Base-by-base conservation (phyloP, 129 eudicot genomes). In the Centrapalus pauciflorus region DNA sequence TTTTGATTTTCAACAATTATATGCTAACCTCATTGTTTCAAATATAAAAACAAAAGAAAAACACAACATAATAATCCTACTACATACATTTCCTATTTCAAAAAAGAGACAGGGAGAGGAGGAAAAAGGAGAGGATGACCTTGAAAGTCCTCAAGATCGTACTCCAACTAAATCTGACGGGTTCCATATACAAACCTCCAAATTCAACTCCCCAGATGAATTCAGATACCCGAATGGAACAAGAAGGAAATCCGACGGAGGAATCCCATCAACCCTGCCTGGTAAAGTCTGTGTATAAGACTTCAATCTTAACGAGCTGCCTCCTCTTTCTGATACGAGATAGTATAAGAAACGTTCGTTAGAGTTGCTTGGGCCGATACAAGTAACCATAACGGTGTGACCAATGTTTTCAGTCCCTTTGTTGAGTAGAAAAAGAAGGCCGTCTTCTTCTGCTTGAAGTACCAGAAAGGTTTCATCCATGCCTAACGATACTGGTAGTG, bases 391-490 rank as follows among this genome's bases (percentile, higher is more conserved):
- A 32, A 88, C 59, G 0, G 89, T 82, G 33, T 82, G 86, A 0
- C 96, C 96, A 2, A 88, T 81, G 37, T 57, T 88, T 72, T 88
- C 92, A 0, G 85, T 88, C 63, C 89, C 89, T 75, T 82, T 88
- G 27, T 82, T 80, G 4, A 88, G 79, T 13, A 88, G 72, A 64
- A 88, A 85, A 35, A 88, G 83, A 41, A 69, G 49, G 1, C 96
- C 96, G 27, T 88, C 92, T 60, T 85, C 89, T 62, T 85, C 92
- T 17, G 96, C 89, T 78, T 88, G 96, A 13, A 88, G 81, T 58
- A 84, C 85, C 43, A 88, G 84, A 67, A 75, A 80, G 2, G 77
- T 67, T 74, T 88, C 96, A 4, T 88, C 75, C 83, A 76, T 82
- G 60, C 83, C 77, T 32, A 88, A 37, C 5, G 89, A 77, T 0